Base-by-base conservation (phyloP, 2,329 filamentous ascomycete species). In the Aspergillus eucalypticola region DNA sequence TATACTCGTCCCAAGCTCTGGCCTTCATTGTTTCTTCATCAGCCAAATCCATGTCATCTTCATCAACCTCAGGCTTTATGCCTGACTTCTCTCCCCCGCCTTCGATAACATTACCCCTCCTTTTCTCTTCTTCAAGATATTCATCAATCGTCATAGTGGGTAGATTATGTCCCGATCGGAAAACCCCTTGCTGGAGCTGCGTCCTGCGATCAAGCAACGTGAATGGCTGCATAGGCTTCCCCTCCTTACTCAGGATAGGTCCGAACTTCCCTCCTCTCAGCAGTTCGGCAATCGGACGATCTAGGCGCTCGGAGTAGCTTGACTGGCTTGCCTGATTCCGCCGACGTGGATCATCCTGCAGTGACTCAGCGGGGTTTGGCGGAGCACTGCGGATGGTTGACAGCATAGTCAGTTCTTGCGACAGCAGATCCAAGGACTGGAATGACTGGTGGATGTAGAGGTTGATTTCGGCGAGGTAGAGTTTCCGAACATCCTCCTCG, bases 71-170 rank as follows among this genome's bases (percentile, higher is more conserved):
- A 1, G 88, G 85, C 64, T 83, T 82, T 25, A 86, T 79, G 15
- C 84, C 86, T 67, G 88, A 90, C 65, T 89, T 86, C 69, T 90
- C 90, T 17, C 53, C 53, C 8, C 93, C 93, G 29, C 93, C 95
- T 72, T 97, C 90, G 58, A 98, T 91, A 60, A 99, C 93, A 19
- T 91, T 91, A 15, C 95, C 95, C 63, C 90, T 83, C 66, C 86
- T 84, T 71, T 85, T 85, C 79, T 98, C 95, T 76, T 98, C 94
- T 55, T 96, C 95, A 15, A 99, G 82, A 72, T 98, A 99, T 79
- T 99, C 95, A 68, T 99, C 95, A 63, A 99, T 97, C 1, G 87
- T 91, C 95, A 99, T 98, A 3, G 95, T 98, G 0, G 95, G 95
- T 60, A 99, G 79, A 76, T 91, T 97, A 74, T 99, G 95, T 7